These are phyloP conservation scores for Periconia digitata DNA, from an alignment of 2,329 filamentous ascomycete species.

Conservation along the genomic window DNA sequence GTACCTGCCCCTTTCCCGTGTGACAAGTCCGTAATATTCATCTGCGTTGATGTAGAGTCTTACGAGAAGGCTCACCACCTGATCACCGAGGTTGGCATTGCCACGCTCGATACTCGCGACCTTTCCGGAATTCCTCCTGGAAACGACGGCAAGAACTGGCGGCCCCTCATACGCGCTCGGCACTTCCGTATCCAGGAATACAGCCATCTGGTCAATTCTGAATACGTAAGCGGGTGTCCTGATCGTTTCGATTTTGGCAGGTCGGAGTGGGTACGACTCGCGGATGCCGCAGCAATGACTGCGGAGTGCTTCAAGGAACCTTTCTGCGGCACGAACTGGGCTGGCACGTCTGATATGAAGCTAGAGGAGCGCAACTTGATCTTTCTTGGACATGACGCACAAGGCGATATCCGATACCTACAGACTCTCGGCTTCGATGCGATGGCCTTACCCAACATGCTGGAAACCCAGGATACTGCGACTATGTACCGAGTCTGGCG, in stretches of 20 bases:
- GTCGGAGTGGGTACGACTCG: constrained; percentile 57
- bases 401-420: constrained; percentile 70
- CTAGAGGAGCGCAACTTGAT: constrained; percentile 61
- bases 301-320: constrained; percentile 60
- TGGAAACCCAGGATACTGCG: constrained; percentile 73
- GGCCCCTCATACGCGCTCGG: constrained; percentile 63
- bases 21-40: constrained; percentile 62
- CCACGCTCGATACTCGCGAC: constrained; percentile 72
- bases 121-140: constrained; percentile 62
- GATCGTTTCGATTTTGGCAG: constrained; percentile 72
- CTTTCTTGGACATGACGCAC: constrained; percentile 76
- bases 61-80: constrained; percentile 67
- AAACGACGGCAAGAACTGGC: constrained; percentile 65
- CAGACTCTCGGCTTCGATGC: constrained; percentile 65
- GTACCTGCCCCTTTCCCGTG: constrained; percentile 35
- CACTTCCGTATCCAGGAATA: constrained; percentile 80
- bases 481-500: constrained; percentile 67
- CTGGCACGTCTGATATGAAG: constrained; percentile 3
- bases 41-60: constrained; percentile 81
- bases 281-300: constrained; percentile 50
- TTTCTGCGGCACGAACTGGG: constrained; percentile 43
- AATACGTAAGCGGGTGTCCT: constrained; percentile 73
- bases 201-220: constrained; percentile 63
- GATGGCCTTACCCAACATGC: constrained; percentile 54
- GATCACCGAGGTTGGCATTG: constrained; percentile 85